Evolutionary conservation across 257 asterid species (phyloP).

Genomic region (Fraxinus quadrangulata): DNA sequence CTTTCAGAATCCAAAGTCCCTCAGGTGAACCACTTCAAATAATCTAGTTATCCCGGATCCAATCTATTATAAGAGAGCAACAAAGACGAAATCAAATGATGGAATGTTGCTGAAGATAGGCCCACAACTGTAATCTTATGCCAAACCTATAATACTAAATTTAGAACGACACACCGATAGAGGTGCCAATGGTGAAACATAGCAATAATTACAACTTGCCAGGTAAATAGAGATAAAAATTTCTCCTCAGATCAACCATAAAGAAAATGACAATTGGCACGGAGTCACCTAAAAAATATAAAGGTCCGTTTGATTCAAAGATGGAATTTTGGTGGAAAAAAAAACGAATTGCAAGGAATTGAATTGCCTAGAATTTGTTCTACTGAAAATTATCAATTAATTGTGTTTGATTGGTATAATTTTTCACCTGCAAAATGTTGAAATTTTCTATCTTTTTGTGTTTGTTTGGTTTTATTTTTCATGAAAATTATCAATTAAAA

Average conservation of each 20-base stretch:
- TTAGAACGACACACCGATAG: neutral
- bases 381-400: too few species aligned
- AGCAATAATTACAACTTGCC: neutral
- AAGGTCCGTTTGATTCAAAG: too few species aligned
- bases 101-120: neutral
- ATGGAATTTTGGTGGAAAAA: too few species aligned
- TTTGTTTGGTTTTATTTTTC: too few species aligned
- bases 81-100: neutral
- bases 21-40: neutral
- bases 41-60: neutral
- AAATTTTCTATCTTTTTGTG: too few species aligned
- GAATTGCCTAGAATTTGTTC: too few species aligned
- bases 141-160: constrained; percentile 6
- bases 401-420: too few species aligned
- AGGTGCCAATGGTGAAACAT: neutral
- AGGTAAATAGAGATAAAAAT: neutral
- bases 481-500: too few species aligned
- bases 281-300: neutral
- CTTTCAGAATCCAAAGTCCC: neutral
- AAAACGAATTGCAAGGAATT: too few species aligned
- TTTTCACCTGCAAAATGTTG: too few species aligned
- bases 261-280: neutral
- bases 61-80: neutral
- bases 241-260: constrained; percentile 8
- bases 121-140: neutral